phyloP scores from a whole-genome alignment of 1,284 basidiomycete genomes.

The Moesziomyces parantarcticus region DNA sequence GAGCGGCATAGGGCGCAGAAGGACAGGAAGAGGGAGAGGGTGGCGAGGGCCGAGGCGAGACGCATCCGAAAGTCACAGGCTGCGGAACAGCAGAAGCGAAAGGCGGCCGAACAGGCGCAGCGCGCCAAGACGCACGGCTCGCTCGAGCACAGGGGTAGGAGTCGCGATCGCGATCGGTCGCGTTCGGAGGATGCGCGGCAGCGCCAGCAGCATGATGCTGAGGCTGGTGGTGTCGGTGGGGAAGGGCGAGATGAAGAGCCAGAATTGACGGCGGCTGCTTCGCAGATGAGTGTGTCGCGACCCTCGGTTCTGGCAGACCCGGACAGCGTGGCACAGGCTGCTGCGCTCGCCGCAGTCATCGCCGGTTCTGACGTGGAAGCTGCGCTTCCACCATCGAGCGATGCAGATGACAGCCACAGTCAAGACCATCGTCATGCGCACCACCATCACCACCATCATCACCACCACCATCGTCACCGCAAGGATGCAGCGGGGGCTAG shows the following conservation, averaged over 20 bases:
- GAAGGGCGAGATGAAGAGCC: too few relatives aligned
- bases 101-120: conserved; percentile 13
- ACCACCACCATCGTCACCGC: conserved; percentile 18
- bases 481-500: not conserved
- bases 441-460: conserved; percentile 30
- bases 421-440: not conserved
- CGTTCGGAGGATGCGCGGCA: conserved; percentile 18
- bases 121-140: conserved; percentile 2
- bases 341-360: conserved; percentile 20
- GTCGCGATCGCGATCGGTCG: conserved; percentile 37
- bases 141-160: conserved; percentile 31
- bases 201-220: not conserved
- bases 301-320: conserved; percentile 20
- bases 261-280: not conserved
- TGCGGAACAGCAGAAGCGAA: conserved; percentile 28
- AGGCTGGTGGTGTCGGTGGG: too few relatives aligned
- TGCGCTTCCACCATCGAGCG: not conserved
- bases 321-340: conserved; percentile 24
- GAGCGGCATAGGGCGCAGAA: conserved; percentile 25
- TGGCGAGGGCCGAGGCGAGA: conserved; percentile 24
- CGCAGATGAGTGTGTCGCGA: conserved; percentile 17
- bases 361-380: conserved; percentile 9
- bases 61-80: conserved; percentile 24
- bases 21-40: conserved; percentile 24
- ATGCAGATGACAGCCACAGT: not conserved